Evolutionary conservation across 495 filamentous ascomycete species (phyloP).

Genomic region (Schizothecium vesticola): DNA sequence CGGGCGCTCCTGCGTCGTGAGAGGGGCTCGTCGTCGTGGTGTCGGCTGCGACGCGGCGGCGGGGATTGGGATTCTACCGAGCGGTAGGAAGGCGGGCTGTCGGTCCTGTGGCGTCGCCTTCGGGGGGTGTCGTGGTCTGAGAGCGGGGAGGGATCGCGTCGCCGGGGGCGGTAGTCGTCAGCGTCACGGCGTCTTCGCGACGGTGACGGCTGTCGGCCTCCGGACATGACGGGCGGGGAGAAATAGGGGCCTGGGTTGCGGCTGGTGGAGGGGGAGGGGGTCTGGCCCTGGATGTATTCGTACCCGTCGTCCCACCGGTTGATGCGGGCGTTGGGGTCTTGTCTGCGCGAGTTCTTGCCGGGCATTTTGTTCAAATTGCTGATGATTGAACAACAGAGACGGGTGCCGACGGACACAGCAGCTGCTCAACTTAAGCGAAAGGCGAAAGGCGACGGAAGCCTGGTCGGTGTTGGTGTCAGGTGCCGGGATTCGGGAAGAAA

Average conservation of each 20-base stretch:
- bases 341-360: slow-evolving; percentile 1
- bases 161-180: slow-evolving; percentile 2
- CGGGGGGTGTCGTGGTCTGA: background rate
- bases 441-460: background rate
- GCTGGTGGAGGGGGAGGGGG: background rate
- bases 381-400: background rate
- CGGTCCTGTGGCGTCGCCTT: background rate
- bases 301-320: slow-evolving; percentile 26
- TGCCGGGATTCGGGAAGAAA: background rate
- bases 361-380: slow-evolving; percentile 6
- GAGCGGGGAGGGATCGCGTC: background rate
- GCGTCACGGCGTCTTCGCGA: background rate
- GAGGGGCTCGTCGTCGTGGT: slow-evolving; percentile 1
- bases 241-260: background rate
- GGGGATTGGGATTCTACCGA: background rate
- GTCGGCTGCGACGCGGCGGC: background rate
- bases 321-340: slow-evolving; percentile 20
- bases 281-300: slow-evolving; percentile 13
- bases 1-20: background rate
- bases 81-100: slow-evolving; percentile 3
- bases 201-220: background rate
- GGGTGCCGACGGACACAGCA: background rate
- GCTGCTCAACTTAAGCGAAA: background rate
- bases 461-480: background rate
- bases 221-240: slow-evolving; percentile 8